Conservation (phyloP, 331 rosid genomes). For the Saraca asoca region DNA sequence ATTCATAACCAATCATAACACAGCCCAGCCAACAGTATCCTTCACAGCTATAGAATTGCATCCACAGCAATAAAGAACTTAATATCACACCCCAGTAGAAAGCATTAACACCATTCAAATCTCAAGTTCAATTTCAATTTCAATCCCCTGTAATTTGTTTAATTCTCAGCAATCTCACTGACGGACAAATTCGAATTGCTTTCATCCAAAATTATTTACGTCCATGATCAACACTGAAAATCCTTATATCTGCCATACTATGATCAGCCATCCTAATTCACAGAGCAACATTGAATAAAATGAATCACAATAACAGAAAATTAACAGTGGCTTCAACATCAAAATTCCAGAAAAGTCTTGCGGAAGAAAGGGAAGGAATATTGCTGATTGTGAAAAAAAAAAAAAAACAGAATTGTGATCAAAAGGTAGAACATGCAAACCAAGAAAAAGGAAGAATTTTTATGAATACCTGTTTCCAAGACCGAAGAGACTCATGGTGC, state of each 20-base stretch:
- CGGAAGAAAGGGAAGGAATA: neutral
- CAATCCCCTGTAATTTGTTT: neutral
- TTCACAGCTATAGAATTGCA: constrained; percentile 1
- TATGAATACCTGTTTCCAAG: too few species aligned
- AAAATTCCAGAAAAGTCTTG: constrained; percentile 4
- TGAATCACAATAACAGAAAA: too few species aligned
- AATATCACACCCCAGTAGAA: neutral
- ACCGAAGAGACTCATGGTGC: neutral
- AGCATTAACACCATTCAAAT: neutral
- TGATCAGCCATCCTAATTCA: neutral
- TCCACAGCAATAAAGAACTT: neutral
- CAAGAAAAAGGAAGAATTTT: too few species aligned
- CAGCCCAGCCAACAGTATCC: neutral
- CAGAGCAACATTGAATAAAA: neutral
- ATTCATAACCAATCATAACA: constrained; percentile 4
- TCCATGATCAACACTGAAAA: neutral
- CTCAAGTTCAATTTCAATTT: neutral
- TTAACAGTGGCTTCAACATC: neutral
- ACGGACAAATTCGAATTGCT: neutral
- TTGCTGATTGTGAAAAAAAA: too few species aligned
- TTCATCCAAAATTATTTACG: neutral
- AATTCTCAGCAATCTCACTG: neutral
- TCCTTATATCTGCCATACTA: neutral
- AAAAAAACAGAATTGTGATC: neutral
- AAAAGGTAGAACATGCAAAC: neutral